Base-by-base conservation (phyloP, 768 basidiomycete genomes). In the Suillus decipiens region DNA sequence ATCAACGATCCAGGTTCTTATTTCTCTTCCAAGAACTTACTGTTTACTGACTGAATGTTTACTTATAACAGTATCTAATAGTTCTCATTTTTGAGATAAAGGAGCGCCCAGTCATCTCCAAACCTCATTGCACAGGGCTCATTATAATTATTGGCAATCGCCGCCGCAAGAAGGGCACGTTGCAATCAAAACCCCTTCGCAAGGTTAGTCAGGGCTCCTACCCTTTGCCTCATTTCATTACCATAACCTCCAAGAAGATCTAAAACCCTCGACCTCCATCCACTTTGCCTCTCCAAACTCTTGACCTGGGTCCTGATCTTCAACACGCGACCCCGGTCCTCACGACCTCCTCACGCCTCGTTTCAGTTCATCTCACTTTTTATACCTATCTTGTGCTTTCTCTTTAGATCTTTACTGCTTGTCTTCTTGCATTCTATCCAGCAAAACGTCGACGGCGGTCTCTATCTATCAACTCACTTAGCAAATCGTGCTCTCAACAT, bases 161-260 rank as follows among this genome's bases (percentile, higher is more conserved):
- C 77, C 78, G 82, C 78, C 78, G 78, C 77, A 74, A 81, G 76
- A 79, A 78, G 83, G 87, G 84, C 88, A 90, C 88, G 88, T 89
- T 89, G 87, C 80, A 80, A 89, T 89, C 87, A 88, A 87, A 89
- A 86, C 78, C 78, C 80, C 84, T 82, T 81, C 70, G 72, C 76
- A 73, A 68, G 51, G 72, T 57, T 66, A 72, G 74, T 72, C 69
- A 79, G 77, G 82, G 56, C 56, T 41, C 85, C 85, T 84, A 71
- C 80, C 83, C 80, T 82, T 79, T 82, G 80, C 83, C 84, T 85
- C 83, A 77, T 81, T 81, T 80, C 82, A 75, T 74, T 72, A 68
- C 72, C 65, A 70, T 72, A 70, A 75, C 64, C 59, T 64, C 67
- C 71, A 66, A 69, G 71, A 72, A 72, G 67, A 59, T 65, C 51